Evolutionary conservation across 768 basidiomycete species (phyloP), one percentile per base, ranked within the genome.

Genomic region (Agrocybe praecox): DNA sequence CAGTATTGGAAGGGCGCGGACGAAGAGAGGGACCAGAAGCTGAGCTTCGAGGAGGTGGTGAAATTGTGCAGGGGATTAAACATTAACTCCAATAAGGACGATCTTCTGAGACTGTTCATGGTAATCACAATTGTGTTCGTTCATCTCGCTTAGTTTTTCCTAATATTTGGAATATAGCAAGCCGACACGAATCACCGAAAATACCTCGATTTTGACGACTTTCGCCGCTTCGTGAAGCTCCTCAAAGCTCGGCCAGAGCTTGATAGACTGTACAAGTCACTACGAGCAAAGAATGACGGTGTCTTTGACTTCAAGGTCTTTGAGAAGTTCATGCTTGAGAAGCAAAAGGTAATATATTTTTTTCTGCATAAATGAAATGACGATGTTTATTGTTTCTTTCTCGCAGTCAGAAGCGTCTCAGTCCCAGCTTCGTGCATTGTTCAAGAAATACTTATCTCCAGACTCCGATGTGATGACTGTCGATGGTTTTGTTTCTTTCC

Each of bases 231-330:
- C 60, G 91, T 97, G 62, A 92, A 90, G 69, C 72, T 89, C 17
- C 80, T 97, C 55, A 96, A 96, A 67, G 78, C 81, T 2, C 83
- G 96, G 14, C 88, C 90, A 0, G 96, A 98, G 59, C 74, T 98
- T 6, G 85, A 89, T 42, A 67, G 77, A 1, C 66, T 96, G 17
- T 88, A 87, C 72, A 76, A 77, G 60, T 74, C 76, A 48, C 67
- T 82, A 8, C 62, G 68, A 17, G 65, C 65, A 5, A 51, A 59
- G 8, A 71, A 69, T 40, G 67, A 64, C 2, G 77, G 70, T 2
- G 48, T 62, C 6, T 78, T 83, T 46, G 73, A 80, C 63, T 76
- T 74, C 48, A 47, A 53, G 1, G 74, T 74, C 0, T 84, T 84
- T 53, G 71, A 76, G 53, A 66, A 55, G 14, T 83, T 84, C 60